phyloP scores from a whole-genome alignment of 805 yeast species.

The Candida ficus region DNA sequence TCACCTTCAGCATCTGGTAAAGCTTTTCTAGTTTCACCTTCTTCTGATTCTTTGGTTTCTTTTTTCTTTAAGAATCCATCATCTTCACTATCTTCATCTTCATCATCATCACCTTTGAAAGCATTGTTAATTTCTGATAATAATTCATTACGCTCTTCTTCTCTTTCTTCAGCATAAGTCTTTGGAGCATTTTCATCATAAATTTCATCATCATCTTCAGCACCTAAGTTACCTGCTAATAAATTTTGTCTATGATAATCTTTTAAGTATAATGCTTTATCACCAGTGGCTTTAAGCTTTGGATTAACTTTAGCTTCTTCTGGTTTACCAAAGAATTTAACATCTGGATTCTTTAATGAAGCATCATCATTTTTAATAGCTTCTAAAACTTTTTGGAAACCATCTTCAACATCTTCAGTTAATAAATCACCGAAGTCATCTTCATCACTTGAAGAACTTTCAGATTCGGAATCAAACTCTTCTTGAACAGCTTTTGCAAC shows the following conservation, averaged over 20 bases:
- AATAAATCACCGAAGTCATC: conserved; percentile 88
- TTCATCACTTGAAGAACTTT: conserved; percentile 51
- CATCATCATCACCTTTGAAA: conserved; percentile 42
- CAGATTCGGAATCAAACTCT: conserved; percentile 34
- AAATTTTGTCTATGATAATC: conserved; percentile 88
- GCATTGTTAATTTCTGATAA: conserved; percentile 73
- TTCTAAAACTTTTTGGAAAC: conserved; percentile 63
- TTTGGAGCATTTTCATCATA: conserved; percentile 47
- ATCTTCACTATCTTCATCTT: conserved; percentile 34
- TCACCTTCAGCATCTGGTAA: conserved; percentile 66
- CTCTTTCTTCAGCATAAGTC: conserved; percentile 71
- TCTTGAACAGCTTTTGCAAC: conserved; percentile 26
- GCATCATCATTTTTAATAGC: conserved; percentile 69
- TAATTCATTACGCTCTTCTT: conserved; percentile 69
- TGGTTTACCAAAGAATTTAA: conserved; percentile 68
- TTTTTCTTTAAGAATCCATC: conserved; percentile 58
- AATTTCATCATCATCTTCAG: conserved; percentile 45
- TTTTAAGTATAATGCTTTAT: conserved; percentile 80
- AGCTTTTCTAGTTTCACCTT: conserved; percentile 23
- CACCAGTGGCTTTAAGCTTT: conserved; percentile 22
- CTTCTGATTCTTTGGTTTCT: conserved; percentile 26
- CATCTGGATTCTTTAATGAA: conserved; percentile 58
- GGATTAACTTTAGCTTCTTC: conserved; percentile 32
- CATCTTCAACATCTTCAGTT: conserved; percentile 80
- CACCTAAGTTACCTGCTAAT: conserved; percentile 53